Evolutionary conservation across 1,284 basidiomycete species (phyloP).

Genomic region (Singerocomus inundabilis): DNA sequence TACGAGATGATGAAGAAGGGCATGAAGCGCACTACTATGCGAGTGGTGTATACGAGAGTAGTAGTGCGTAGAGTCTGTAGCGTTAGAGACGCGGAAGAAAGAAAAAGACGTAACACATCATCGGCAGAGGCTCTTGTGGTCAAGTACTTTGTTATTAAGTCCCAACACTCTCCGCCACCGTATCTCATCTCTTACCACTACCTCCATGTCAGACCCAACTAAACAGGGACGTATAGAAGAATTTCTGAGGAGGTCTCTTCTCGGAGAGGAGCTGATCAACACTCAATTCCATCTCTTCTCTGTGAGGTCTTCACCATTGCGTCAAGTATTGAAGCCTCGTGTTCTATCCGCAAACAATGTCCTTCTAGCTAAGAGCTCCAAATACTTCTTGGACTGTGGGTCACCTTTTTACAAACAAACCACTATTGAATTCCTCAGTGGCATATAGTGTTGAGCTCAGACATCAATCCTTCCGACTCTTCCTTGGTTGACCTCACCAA

Average conservation of each 20-base stretch:
- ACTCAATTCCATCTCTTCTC: slow-evolving; percentile 34
- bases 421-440: neutral
- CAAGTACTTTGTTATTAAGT: no score
- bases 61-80: no score
- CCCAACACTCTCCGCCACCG: no score
- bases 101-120: no score
- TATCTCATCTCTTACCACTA: no score
- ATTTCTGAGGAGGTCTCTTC: slow-evolving; percentile 27
- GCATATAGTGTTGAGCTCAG: slow-evolving; percentile 18
- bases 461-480: slow-evolving; percentile 11
- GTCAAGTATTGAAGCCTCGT: slow-evolving; percentile 16
- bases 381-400: slow-evolving; percentile 26
- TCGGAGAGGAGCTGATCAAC: slow-evolving; percentile 28
- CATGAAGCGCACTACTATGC: no score
- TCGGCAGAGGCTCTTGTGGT: no score
- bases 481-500: slow-evolving; percentile 19
- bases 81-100: no score
- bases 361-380: slow-evolving; percentile 22
- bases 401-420: neutral
- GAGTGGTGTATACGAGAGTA: no score
- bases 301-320: slow-evolving; percentile 10
- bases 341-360: slow-evolving; percentile 25
- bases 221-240: slow-evolving; percentile 15
- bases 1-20: no score
- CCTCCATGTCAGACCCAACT: slow-evolving; percentile 4